Percentiles rank a stretch among this genome's conserved stretches.
Evolutionary conservation across 495 filamentous ascomycete species (phyloP).

Genomic region (Wilcoxina mikolae): DNA sequence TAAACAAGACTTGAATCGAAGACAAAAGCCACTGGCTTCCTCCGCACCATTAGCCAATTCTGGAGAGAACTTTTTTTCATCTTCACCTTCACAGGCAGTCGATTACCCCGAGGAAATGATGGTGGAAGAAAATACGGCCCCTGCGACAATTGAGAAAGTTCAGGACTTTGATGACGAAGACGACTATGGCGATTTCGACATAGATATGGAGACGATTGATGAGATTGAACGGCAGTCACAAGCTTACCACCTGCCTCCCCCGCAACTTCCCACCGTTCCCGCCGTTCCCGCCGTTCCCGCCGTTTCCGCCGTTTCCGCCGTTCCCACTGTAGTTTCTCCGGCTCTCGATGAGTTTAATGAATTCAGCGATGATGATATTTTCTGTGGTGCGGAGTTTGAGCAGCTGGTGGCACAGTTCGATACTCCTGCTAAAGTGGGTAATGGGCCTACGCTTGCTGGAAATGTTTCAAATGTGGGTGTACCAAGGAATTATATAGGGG

Average conservation of each 20-base stretch:
- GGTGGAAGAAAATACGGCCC: too few relatives aligned
- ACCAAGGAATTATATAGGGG: too few relatives aligned
- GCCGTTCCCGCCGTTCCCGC: neutral
- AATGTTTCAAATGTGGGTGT: too few relatives aligned
- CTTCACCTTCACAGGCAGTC: too few relatives aligned
- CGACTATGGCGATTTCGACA: slow-evolving; percentile 38
- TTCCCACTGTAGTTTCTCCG: neutral
- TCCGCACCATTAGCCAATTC: slow-evolving; percentile 36
- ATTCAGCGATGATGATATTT: slow-evolving; percentile 39
- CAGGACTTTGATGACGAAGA: slow-evolving; percentile 10
- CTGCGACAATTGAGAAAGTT: too few relatives aligned
- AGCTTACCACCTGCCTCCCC: neutral
- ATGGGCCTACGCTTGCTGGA: slow-evolving; percentile 20
- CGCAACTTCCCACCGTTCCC: neutral
- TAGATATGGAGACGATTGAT: slow-evolving; percentile 39
- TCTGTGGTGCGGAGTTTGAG: slow-evolving; percentile 43
- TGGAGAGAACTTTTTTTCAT: neutral
- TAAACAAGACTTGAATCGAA: slow-evolving; percentile 39
- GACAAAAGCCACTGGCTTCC: slow-evolving; percentile 36
- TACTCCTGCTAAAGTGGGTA: slow-evolving; percentile 16
- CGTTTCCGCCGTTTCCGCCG: neutral
- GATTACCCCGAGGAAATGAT: too few relatives aligned
- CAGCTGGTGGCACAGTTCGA: slow-evolving; percentile 42
- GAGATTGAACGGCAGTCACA: slow-evolving; percentile 12
- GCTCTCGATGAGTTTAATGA: slow-evolving; percentile 32